Evolutionary conservation across 208 protist species (phyloP).

Genomic region (Leptomonas pyrrhocoris): DNA sequence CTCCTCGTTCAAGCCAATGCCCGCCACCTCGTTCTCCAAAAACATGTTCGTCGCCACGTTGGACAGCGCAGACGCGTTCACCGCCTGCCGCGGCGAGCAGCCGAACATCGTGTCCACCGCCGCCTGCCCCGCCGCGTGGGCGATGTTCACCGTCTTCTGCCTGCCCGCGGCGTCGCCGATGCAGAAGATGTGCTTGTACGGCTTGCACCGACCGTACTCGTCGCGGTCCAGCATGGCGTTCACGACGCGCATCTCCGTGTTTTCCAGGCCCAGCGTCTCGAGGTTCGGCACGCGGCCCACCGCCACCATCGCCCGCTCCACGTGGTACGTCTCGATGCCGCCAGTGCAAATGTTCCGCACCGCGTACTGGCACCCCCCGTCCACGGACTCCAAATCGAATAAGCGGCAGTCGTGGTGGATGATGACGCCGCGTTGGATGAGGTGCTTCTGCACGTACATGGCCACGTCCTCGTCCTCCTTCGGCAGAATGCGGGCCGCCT

Average conservation of each 20-base stretch:
- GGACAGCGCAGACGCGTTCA: slow-evolving; percentile 26
- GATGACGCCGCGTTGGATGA: slow-evolving; percentile 48
- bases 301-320: slow-evolving; percentile 63
- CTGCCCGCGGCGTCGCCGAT: slow-evolving; percentile 55
- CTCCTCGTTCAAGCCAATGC: slow-evolving; percentile 69
- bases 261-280: slow-evolving; percentile 55
- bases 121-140: slow-evolving; percentile 46
- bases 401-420: slow-evolving; percentile 61
- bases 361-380: slow-evolving; percentile 49
- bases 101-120: slow-evolving; percentile 72
- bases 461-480: slow-evolving; percentile 76
- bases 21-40: slow-evolving; percentile 65
- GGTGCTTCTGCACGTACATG: slow-evolving; percentile 43
- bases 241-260: slow-evolving; percentile 50
- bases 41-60: slow-evolving; percentile 63
- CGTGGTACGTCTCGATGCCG: slow-evolving; percentile 47
- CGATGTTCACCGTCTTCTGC: slow-evolving; percentile 47
- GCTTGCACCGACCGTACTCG: slow-evolving; percentile 53
- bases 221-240: slow-evolving; percentile 54
- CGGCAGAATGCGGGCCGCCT: slow-evolving; percentile 52
- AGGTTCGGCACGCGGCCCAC: slow-evolving; percentile 63
- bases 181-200: slow-evolving; percentile 80
- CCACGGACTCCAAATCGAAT: slow-evolving; percentile 53
- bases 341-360: slow-evolving; percentile 42
- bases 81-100: slow-evolving; percentile 23